A percentile compares a stretch with the other conserved stretches of the same genome.
Conservation (phyloP, 2,329 filamentous ascomycete species). For the Macrophomina phaseolina region DNA sequence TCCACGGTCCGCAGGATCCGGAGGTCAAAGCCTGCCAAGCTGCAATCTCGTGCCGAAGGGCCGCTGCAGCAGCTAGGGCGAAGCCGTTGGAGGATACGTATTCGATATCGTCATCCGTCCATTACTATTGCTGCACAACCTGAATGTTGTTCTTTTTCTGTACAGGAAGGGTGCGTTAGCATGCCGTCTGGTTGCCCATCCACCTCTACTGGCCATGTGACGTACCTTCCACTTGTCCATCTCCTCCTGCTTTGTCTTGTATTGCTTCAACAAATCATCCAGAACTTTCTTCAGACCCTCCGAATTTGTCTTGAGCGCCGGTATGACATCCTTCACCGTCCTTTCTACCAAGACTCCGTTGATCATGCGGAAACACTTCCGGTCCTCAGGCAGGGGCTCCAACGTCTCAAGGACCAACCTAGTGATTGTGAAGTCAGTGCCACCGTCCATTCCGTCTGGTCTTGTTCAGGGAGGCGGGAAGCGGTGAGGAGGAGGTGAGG, state of each 20-base stretch:
- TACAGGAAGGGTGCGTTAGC: slow-evolving; percentile 31
- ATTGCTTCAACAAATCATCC: slow-evolving; percentile 94
- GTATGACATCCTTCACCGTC: slow-evolving; percentile 90
- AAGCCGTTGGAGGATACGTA: slow-evolving; percentile 3
- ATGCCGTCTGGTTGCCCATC: neutral
- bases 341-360: slow-evolving; percentile 95
- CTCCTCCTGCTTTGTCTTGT: slow-evolving; percentile 92
- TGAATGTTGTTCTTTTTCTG: slow-evolving; percentile 92
- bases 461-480: slow-evolving; percentile 14
- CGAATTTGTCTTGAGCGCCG: slow-evolving; percentile 88
- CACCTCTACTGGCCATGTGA: neutral
- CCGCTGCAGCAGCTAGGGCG: slow-evolving; percentile 1
- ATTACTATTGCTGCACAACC: slow-evolving; percentile 83
- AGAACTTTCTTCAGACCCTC: slow-evolving; percentile 93
- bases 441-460: neutral
- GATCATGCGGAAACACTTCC: slow-evolving; percentile 98
- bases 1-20: slow-evolving; percentile 8
- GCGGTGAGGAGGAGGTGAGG: slow-evolving; percentile 33
- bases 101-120: slow-evolving; percentile 30
- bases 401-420: slow-evolving; percentile 95
- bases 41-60: slow-evolving; percentile 11
- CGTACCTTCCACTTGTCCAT: slow-evolving; percentile 98
- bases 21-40: slow-evolving; percentile 1
- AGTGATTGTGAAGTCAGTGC: slow-evolving; percentile 20
- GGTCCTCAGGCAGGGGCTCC: slow-evolving; percentile 77